Evolutionary conservation across 805 yeast genomes (phyloP).

Genomic region (Pichia deserticola): DNA sequence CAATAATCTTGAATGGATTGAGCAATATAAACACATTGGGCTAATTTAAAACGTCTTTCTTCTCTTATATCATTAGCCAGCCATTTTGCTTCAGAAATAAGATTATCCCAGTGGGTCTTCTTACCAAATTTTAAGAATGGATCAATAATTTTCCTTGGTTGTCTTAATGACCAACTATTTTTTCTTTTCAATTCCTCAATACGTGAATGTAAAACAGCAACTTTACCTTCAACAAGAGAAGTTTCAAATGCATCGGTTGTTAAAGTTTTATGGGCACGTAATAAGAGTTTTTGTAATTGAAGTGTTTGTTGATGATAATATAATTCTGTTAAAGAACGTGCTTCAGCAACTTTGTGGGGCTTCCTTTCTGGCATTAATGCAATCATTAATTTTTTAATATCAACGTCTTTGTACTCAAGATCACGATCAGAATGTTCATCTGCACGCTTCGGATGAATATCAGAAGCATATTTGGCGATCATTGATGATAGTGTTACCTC

Average conservation of each 20-base stretch:
- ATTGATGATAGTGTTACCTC: conserved; percentile 24
- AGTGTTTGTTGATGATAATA: conserved; percentile 83
- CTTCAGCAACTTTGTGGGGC: conserved; percentile 49
- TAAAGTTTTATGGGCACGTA: conserved; percentile 79
- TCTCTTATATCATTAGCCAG: conserved; percentile 73
- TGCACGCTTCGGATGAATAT: conserved; percentile 19
- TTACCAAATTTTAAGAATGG: conserved; percentile 42
- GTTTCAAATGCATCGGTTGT: conserved; percentile 81
- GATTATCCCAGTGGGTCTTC: conserved; percentile 62
- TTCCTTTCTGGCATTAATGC: conserved; percentile 41
- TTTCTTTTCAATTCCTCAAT: conserved; percentile 87
- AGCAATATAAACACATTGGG: conserved; percentile 63
- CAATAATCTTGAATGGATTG: conserved; percentile 73
- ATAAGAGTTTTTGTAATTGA: conserved; percentile 73
- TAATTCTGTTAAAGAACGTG: conserved; percentile 72
- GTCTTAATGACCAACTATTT: conserved; percentile 86
- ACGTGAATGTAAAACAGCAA: conserved; percentile 81
- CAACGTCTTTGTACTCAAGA: conserved; percentile 31
- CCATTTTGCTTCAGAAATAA: conserved; percentile 79
- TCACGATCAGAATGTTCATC: conserved; percentile 26
- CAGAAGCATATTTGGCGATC: conserved; percentile 22
- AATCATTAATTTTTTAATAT: conserved; percentile 37
- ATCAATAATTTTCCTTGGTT: conserved; percentile 63
- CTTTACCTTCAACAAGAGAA: conserved; percentile 82
- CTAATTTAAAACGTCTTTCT: conserved; percentile 58